Evolutionary conservation across 2,329 filamentous ascomycete genomes (phyloP), one percentile per base, ranked within the genome.

Genomic region (Torrubiellomyces zombiae): DNA sequence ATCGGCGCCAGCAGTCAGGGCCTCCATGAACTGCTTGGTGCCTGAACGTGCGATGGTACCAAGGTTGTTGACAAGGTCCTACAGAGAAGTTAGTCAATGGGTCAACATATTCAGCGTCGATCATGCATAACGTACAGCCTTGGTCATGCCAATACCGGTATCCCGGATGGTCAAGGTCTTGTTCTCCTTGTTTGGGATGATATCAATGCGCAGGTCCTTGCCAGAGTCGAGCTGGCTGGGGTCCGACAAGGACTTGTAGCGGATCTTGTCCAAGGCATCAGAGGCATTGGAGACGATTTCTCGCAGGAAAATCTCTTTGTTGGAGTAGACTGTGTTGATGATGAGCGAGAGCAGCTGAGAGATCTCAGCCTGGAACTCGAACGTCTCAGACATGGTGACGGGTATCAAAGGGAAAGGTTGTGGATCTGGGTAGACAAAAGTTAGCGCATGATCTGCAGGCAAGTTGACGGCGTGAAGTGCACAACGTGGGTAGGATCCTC

Each of bases 321-420:
- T 98, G 46, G 85, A 94, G 73, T 95, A 98, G 67, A 98, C 89
- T 42, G 89, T 95, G 80, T 98, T 98, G 74, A 98, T 98, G 64
- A 98, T 98, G 56, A 98, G 80, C 44, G 77, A 83, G 55, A 98
- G 79, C 42, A 98, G 81, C 81, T 98, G 89, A 79, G 86, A 95
- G 56, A 98, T 98, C 80, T 98, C 89, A 78, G 89, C 89, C 78
- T 98, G 89, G 70, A 95, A 98, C 78, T 95, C 86, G 67, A 98
- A 98, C 44, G 85, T 94, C 69, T 95, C 85, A 59, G 82, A 61
- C 81, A 92, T 93, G 56, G 55, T 79, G 60, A 51, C 50, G 57
- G 53, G 43, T 54, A 53, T 52, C 44, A 47, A 47, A 46, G 35
- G 37, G 25, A 7, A 24, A 16, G 28, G 30, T 37, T 36, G 39